Evolutionary conservation across 768 basidiomycete genomes (phyloP).

Genomic region (Cystofilobasidium ferigula): DNA sequence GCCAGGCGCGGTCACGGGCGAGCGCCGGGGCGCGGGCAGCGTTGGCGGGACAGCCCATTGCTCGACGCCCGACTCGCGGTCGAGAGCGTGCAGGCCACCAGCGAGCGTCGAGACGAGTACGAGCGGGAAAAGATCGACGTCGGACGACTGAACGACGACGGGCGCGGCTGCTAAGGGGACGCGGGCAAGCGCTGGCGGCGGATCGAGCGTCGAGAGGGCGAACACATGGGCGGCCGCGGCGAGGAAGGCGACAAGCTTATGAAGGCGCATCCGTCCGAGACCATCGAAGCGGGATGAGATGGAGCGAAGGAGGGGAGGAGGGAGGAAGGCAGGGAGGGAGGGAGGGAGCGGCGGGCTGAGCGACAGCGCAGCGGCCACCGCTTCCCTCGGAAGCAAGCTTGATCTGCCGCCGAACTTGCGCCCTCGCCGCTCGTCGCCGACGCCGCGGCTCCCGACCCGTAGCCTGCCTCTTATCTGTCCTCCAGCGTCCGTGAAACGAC

Average conservation of each 20-base stretch:
- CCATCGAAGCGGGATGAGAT: background rate
- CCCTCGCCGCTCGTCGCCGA: too few relatives aligned
- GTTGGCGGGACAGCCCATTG: slow-evolving; percentile 64
- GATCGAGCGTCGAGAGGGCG: slow-evolving; percentile 11
- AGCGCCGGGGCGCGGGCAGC: too few relatives aligned
- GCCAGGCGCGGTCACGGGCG: slow-evolving; percentile 24
- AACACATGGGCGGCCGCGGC: background rate
- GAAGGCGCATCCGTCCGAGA: too few relatives aligned
- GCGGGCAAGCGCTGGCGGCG: slow-evolving; percentile 7
- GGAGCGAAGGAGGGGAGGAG: too few relatives aligned
- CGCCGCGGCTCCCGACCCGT: too few relatives aligned
- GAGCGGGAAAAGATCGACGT: slow-evolving; percentile 32
- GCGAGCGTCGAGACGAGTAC: slow-evolving; percentile 87
- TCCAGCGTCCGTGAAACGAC: too few relatives aligned
- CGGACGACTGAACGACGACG: background rate
- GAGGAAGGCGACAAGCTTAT: background rate
- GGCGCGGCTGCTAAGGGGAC: background rate
- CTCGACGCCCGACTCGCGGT: slow-evolving; percentile 65
- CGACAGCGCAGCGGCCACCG: too few relatives aligned
- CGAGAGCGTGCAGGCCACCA: slow-evolving; percentile 87
- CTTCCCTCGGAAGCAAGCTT: too few relatives aligned
- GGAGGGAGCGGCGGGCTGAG: too few relatives aligned
- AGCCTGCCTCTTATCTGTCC: too few relatives aligned
- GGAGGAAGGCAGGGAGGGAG: too few relatives aligned
- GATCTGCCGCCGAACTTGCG: too few relatives aligned